These are phyloP conservation scores for Boehmeria nivea DNA, from an alignment of 306 rosid species.

Conservation along the genomic window DNA sequence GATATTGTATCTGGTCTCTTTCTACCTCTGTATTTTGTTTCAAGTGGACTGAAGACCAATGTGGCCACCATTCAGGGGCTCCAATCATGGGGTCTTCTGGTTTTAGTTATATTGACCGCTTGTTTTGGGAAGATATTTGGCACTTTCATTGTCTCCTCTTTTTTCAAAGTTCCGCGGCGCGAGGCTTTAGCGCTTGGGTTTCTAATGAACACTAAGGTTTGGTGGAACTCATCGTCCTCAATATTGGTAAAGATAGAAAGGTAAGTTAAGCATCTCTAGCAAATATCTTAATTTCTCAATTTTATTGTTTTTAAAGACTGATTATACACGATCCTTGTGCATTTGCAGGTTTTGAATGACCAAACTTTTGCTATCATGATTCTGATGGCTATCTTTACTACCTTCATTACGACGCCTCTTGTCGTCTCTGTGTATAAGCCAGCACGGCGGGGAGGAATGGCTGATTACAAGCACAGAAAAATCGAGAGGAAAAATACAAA, in stretches of 20 bases:
- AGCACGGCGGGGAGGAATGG: slow-evolving; percentile 34
- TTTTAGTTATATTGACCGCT: slow-evolving; percentile 59
- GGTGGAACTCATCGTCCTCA: slow-evolving; percentile 88
- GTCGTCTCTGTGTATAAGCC: slow-evolving; percentile 58
- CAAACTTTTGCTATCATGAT: slow-evolving; percentile 89
- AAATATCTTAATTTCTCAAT: background rate
- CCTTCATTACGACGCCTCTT: slow-evolving; percentile 78
- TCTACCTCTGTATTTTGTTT: slow-evolving; percentile 75
- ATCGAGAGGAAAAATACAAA: slow-evolving; percentile 46
- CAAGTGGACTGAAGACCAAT: slow-evolving; percentile 87
- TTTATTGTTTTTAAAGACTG: background rate
- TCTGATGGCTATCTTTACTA: slow-evolving; percentile 85
- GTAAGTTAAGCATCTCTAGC: slow-evolving; percentile 19
- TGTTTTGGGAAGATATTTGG: slow-evolving; percentile 84
- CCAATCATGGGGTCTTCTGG: slow-evolving; percentile 81
- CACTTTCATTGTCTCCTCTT: slow-evolving; percentile 48
- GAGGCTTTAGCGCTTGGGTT: slow-evolving; percentile 74
- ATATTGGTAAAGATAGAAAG: slow-evolving; percentile 87
- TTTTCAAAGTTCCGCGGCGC: slow-evolving; percentile 49
- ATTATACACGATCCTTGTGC: background rate
- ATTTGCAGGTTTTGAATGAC: slow-evolving; percentile 79
- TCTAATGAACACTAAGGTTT: slow-evolving; percentile 87
- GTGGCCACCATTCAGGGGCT: slow-evolving; percentile 66
- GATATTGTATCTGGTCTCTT: slow-evolving; percentile 84
- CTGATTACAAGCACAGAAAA: slow-evolving; percentile 54